These are phyloP conservation scores for Lantana camara DNA, from an alignment of 257 asterid genomes.

Conservation along the genomic window DNA sequence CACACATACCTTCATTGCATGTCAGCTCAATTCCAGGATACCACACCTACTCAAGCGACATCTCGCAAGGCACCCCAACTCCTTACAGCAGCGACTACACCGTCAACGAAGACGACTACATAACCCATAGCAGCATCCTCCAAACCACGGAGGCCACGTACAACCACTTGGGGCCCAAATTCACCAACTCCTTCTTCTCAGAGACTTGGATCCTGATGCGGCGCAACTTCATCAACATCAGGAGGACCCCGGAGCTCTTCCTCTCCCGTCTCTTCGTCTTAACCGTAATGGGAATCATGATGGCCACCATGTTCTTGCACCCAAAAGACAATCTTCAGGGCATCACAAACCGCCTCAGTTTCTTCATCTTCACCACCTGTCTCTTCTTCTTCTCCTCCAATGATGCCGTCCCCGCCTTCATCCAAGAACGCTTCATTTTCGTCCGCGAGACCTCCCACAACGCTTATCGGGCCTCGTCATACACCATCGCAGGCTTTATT, in stretches of 20 bases:
- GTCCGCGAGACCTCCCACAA: constrained; percentile 87
- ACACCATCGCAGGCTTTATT: constrained; percentile 75
- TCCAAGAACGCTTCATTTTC: constrained; percentile 82
- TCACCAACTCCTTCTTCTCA: constrained; percentile 61
- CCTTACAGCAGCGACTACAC: constrained; percentile 81
- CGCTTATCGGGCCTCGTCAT: constrained; percentile 84
- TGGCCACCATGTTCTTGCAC: constrained; percentile 82
- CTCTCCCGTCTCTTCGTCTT: constrained; percentile 77
- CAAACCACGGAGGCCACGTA: constrained; percentile 9
- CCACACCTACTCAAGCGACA: constrained; percentile 63
- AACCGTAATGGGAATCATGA: constrained; percentile 79
- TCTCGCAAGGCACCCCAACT: constrained; percentile 62
- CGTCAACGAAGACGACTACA: constrained; percentile 74
- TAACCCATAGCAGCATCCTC: constrained; percentile 44
- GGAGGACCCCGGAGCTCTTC: constrained; percentile 88
- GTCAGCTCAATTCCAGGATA: constrained; percentile 53
- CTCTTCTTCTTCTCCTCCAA: constrained; percentile 86
- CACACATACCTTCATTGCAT: background rate
- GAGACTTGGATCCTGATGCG: constrained; percentile 79
- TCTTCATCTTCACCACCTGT: constrained; percentile 84
- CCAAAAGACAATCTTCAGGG: constrained; percentile 55
- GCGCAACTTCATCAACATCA: constrained; percentile 74
- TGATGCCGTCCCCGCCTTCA: constrained; percentile 92
- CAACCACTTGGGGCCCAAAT: constrained; percentile 59
- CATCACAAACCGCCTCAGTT: constrained; percentile 69